Evolutionary conservation across 2,329 filamentous ascomycete genomes (phyloP).

Genomic region (Ophiostoma quercus): DNA sequence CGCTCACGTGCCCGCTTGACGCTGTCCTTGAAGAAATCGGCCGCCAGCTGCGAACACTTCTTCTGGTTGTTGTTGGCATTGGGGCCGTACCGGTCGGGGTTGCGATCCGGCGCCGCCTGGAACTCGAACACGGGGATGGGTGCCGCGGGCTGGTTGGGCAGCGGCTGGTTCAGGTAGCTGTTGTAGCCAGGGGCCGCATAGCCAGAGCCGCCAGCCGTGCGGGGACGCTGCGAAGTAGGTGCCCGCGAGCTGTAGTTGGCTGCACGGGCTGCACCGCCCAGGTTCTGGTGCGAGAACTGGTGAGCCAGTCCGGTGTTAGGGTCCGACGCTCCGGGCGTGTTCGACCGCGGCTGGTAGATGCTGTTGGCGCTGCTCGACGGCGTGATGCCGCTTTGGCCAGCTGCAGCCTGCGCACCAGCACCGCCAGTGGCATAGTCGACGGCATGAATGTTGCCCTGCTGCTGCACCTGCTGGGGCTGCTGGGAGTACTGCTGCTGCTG

Average conservation of each 20-base stretch:
- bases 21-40: constrained; percentile 97
- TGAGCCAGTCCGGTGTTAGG: constrained; percentile 87
- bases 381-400: constrained; percentile 5
- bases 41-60: constrained; percentile 64
- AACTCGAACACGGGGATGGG: constrained; percentile 63
- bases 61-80: constrained; percentile 65
- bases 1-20: constrained; percentile 92
- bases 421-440: constrained; percentile 3
- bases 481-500: constrained; percentile 23
- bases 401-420: constrained; percentile 4
- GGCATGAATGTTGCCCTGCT: constrained; percentile 30
- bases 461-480: constrained; percentile 24
- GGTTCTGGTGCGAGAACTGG: constrained; percentile 95
- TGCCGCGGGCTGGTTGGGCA: constrained; percentile 48
- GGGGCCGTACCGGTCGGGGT: constrained; percentile 69
- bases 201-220: constrained; percentile 68
- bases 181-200: constrained; percentile 56
- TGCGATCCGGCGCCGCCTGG: constrained; percentile 73
- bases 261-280: constrained; percentile 64
- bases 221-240: constrained; percentile 69
- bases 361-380: constrained; percentile 28
- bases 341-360: constrained; percentile 49
- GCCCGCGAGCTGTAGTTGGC: constrained; percentile 57
- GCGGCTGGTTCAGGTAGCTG: constrained; percentile 62
- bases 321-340: constrained; percentile 57